Base-by-base conservation (phyloP, 805 yeast genomes). In the Candida caryicola region DNA sequence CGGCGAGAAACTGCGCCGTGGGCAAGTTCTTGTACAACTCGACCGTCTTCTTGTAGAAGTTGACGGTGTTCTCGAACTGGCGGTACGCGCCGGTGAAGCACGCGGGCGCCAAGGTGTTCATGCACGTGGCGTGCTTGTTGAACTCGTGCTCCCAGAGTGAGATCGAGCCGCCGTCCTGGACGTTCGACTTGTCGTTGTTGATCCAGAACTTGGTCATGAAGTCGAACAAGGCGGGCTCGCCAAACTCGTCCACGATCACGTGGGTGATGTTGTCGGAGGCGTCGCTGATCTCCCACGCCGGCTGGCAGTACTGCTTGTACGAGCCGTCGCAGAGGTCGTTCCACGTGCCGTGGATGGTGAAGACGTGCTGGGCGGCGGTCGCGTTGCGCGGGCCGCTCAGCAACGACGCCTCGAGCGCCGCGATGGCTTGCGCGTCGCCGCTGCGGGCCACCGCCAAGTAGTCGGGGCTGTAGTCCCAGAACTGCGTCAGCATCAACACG, bases 341-440 rank as follows among this genome's bases (percentile, higher is more conserved):
- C 73, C 73, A 68, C 31, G 66, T 56, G 2, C 74, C 74, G 41
- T 69, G 74, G 31, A 69, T 52, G n/a, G 74, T 69, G 46, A 66
- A 69, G 6, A 60, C 51, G 29, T 64, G 59, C 27, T 52, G 51
- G 17, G 59, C 33, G 4, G 27, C 36, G 27, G 31, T 29, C 26
- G 10, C 12, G 37, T 23, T 36, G 12, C 29, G n/a, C 19, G 15
- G 23, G 32, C 23, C 26, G 17, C 15, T 23, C n/a, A 30, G 16
- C 17, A 25, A 23, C 25, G 37, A 34, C 17, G 33, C 37, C n/a
- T 35, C 31, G 15, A 30, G 39, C 7, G 32, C 40, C 10, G 39
- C 42, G 17, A 38, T 37, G 10, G 15, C 28, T 8, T 32, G 43
- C 5, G 15, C 30, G 23, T 39, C 38, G 18, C 38, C 33, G 12